A percentile compares a stretch with the other conserved stretches of the same genome.
phyloP scores from a whole-genome alignment of 1,284 basidiomycete species.

The Tilletiopsis washingtonensis region DNA sequence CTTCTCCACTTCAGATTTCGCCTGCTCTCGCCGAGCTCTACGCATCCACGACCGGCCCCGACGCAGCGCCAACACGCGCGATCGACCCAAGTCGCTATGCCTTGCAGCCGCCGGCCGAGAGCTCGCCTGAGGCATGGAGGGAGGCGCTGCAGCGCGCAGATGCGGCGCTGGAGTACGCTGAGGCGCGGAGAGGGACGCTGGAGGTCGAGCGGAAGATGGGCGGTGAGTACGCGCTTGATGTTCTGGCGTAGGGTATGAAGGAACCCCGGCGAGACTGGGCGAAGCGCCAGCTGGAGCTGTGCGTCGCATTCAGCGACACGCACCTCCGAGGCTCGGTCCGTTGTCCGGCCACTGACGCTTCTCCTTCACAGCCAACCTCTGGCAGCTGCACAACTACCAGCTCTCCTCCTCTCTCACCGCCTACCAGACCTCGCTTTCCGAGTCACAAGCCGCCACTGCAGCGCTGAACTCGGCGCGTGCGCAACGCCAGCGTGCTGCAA shows the following conservation, averaged over 20 bases:
- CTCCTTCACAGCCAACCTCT: constrained; percentile 16
- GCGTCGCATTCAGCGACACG: background rate
- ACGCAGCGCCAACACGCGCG: too few species aligned
- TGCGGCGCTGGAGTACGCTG: too few species aligned
- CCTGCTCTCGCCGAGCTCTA: too few species aligned
- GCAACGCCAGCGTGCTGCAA: constrained; percentile 59
- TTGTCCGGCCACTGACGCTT: background rate
- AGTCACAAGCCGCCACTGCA: constrained; percentile 13
- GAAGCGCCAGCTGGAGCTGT: constrained; percentile 50
- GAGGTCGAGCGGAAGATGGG: constrained; percentile 69
- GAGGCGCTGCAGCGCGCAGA: too few species aligned
- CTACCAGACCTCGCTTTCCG: constrained; percentile 4
- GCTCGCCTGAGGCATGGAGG: too few species aligned
- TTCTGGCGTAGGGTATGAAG: constrained; percentile 74
- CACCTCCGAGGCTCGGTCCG: background rate
- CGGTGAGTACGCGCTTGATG: constrained; percentile 74
- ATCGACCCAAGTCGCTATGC: too few species aligned
- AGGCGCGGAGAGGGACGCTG: constrained; percentile 35
- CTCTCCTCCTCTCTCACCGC: constrained; percentile 23
- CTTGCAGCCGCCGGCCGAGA: too few species aligned
- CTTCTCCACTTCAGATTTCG: too few species aligned
- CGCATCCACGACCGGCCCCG: too few species aligned
- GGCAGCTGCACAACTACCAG: constrained; percentile 31
- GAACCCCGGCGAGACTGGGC: constrained; percentile 80
- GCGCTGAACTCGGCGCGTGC: constrained; percentile 29